These are phyloP conservation scores for Creolimax fragrantissima DNA, from an alignment of 78 protist genomes.

Conservation along the genomic window DNA sequence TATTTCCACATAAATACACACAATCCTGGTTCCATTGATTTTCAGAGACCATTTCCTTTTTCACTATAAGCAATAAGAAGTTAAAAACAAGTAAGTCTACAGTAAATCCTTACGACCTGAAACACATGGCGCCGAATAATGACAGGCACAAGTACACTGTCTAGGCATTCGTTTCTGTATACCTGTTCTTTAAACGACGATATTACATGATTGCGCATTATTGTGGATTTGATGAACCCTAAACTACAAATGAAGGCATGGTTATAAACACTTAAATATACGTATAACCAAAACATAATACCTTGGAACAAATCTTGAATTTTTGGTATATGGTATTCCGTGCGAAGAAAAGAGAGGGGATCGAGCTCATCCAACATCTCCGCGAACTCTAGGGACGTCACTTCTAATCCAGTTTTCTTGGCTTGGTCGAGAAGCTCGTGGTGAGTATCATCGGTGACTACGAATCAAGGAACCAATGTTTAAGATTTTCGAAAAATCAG, in stretches of 20 bases:
- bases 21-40: not conserved
- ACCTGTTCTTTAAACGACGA: too few species aligned
- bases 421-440: not conserved
- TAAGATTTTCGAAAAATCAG: too few species aligned
- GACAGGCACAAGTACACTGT: too few species aligned
- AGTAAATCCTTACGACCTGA: too few species aligned
- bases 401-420: not conserved
- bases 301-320: not conserved
- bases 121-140: too few species aligned
- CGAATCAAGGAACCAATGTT: too few species aligned
- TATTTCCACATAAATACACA: constrained; percentile 76
- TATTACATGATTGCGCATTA: not conserved
- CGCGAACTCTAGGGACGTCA: not conserved
- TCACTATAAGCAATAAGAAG: not conserved
- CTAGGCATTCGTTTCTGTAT: too few species aligned
- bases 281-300: not conserved
- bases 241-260: not conserved
- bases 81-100: not conserved
- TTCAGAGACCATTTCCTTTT: not conserved
- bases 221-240: not conserved
- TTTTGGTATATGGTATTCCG: not conserved
- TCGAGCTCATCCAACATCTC: not conserved
- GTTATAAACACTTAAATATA: not conserved
- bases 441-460: not conserved
- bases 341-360: not conserved